These are phyloP conservation scores for Galerina sulciceps DNA, from an alignment of 768 basidiomycete genomes.

Conservation along the genomic window DNA sequence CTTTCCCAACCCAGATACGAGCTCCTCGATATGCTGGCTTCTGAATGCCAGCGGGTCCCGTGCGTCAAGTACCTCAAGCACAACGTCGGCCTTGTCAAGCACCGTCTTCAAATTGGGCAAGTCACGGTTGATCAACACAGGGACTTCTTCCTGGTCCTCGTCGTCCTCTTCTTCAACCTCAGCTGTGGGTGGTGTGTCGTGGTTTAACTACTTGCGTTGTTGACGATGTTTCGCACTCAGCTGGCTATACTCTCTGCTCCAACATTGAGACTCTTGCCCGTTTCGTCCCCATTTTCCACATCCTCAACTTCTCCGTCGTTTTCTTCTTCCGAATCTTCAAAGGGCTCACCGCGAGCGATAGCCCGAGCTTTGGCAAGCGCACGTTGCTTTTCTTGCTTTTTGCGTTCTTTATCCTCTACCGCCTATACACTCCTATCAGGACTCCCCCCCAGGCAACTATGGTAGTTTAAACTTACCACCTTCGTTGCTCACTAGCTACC, in stretches of 20 bases:
- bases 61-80: constrained; percentile 83
- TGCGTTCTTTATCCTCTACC: constrained; percentile 74
- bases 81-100: constrained; percentile 76
- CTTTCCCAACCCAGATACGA: constrained; percentile 45
- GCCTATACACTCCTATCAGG: constrained; percentile 61
- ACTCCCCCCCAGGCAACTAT: too few relatives aligned
- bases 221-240: constrained; percentile 45
- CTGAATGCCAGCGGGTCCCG: constrained; percentile 80
- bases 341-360: constrained; percentile 25
- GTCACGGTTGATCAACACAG: constrained; percentile 65
- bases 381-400: constrained; percentile 62
- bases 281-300: constrained; percentile 31
- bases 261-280: constrained; percentile 46
- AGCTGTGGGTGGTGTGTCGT: constrained; percentile 25
- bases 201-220: constrained; percentile 37
- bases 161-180: constrained; percentile 33
- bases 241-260: constrained; percentile 52
- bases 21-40: constrained; percentile 63
- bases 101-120: constrained; percentile 67
- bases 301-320: constrained; percentile 21
- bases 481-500: constrained; percentile 79
- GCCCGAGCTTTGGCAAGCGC: constrained; percentile 28
- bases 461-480: constrained; percentile 57
- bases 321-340: constrained; percentile 23
- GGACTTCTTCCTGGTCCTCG: constrained; percentile 58